Percentiles rank a stretch among this genome's conserved stretches.
Evolutionary conservation across 2,329 filamentous ascomycete species (phyloP).

Genomic region (Hypoxylon sp.): DNA sequence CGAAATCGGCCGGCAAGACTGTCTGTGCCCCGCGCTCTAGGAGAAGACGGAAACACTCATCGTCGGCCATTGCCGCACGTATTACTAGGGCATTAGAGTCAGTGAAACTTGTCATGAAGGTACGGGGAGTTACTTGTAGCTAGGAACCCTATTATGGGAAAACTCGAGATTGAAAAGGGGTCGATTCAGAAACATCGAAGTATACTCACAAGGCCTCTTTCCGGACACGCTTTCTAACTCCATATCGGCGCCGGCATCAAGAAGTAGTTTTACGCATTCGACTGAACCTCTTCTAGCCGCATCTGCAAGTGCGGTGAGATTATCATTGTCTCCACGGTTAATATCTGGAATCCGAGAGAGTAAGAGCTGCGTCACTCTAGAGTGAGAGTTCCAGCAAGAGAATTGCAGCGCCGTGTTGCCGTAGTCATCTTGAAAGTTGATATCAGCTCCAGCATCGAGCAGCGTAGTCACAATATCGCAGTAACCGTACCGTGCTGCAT

Average conservation of each 20-base stretch:
- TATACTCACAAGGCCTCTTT: constrained; percentile 18
- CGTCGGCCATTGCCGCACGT: constrained; percentile 5
- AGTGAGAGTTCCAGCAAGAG: constrained; percentile 21
- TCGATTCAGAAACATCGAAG: neutral
- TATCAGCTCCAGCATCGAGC: constrained; percentile 25
- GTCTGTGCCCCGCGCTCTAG: constrained; percentile 18
- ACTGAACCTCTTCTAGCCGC: constrained; percentile 14
- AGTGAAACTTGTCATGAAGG: neutral
- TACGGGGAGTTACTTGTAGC: too few species aligned
- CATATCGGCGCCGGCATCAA: constrained; percentile 24
- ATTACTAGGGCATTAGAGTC: constrained; percentile 12
- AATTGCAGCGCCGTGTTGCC: constrained; percentile 29
- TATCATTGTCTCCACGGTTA: constrained; percentile 17
- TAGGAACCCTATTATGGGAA: too few species aligned
- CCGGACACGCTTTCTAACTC: constrained; percentile 7
- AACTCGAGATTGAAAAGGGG: too few species aligned
- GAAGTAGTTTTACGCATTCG: constrained; percentile 29
- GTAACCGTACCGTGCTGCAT: constrained; percentile 25
- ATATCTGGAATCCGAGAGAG: constrained; percentile 16
- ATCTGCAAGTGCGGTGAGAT: constrained; percentile 10
- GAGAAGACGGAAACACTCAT: constrained; percentile 21
- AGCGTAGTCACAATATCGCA: constrained; percentile 12
- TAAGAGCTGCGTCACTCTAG: constrained; percentile 22
- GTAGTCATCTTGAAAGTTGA: constrained; percentile 23
- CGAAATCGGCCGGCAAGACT: constrained; percentile 2